Base-by-base conservation (phyloP, 192 early-diverging fungal genomes). In the Pilobolus umbonatus region DNA sequence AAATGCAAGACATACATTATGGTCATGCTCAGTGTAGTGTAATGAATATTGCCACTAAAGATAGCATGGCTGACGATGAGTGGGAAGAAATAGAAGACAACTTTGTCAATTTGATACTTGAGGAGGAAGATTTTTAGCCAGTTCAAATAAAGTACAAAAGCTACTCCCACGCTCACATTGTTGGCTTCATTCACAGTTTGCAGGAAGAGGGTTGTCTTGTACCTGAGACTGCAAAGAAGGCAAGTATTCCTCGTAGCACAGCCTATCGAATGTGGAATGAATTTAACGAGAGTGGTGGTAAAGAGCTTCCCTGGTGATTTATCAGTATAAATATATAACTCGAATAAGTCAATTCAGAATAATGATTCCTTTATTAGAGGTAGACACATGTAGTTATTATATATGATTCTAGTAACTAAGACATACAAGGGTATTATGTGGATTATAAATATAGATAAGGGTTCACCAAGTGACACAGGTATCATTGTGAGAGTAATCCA, bases 1-100 rank as follows among this genome's bases (percentile, higher is more conserved):
- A 52, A 52, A 52, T 52, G 50, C 50, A 52, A 52, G 50, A n/a
- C 32, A 52, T 52, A 52, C 38, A 55, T 55, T 55, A 19, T 19
- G 26, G 52, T 55, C 52, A 55, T 55, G 36, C 52, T 39, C 8
- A 55, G 36, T 55, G n/a, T 31, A 51, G 28, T 51, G 28, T 51
- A 51, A 51, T 51, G 49, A 51, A 51, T 30, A n/a, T 29, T 51
- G 28, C 49, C 29, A 51, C 49, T 51, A 51, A 51, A 51, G 49
- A 51, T 51, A 51, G 49, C 49, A 51, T 51, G 49, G 49, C 49
- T 51, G 3, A 51, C 8, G 29, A 31, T 51, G 28, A 31, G 49
- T 51, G 29, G 49, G 49, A 51, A 31, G 29, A 30, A 51, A 32
- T 51, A 51, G 15, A 51, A 51, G 28, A 43, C 15, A 43, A 43